phyloP scores from a whole-genome alignment of 2,329 filamentous ascomycete genomes.

The Helotiales sp. region DNA sequence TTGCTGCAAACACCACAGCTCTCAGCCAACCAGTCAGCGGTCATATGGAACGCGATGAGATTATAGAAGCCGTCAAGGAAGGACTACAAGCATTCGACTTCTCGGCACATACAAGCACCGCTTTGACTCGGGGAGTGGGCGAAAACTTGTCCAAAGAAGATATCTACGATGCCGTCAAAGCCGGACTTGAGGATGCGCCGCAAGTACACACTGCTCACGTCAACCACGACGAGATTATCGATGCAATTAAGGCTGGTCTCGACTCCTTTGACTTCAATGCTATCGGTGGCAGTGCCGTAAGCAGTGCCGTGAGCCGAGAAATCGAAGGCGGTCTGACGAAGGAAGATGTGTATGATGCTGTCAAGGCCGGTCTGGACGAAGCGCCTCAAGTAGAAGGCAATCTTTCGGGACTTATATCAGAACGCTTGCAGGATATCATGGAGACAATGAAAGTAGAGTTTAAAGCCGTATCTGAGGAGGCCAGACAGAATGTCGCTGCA shows the following conservation, averaged over 20 bases:
- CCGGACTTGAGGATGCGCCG: constrained; percentile 50
- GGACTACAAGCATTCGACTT: constrained; percentile 52
- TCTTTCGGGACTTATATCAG: constrained; percentile 51
- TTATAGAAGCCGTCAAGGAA: constrained; percentile 56
- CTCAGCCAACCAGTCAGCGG: constrained; percentile 54
- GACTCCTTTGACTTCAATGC: constrained; percentile 46
- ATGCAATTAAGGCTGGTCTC: constrained; percentile 59
- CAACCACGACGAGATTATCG: constrained; percentile 56
- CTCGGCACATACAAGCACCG: constrained; percentile 55
- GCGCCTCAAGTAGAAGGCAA: constrained; percentile 38
- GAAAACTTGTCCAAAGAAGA: constrained; percentile 50
- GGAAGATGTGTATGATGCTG: constrained; percentile 56
- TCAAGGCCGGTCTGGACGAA: constrained; percentile 57
- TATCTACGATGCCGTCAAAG: constrained; percentile 57
- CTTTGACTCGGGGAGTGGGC: constrained; percentile 57
- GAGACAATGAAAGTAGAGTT: constrained; percentile 60
- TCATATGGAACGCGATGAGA: constrained; percentile 51
- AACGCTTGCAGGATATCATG: constrained; percentile 65
- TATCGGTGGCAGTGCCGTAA: constrained; percentile 57
- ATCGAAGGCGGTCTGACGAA: constrained; percentile 43
- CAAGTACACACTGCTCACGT: not conserved
- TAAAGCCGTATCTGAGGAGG: constrained; percentile 58
- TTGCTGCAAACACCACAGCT: constrained; percentile 56
- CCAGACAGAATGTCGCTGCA: constrained; percentile 76
- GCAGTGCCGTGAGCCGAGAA: constrained; percentile 66